Evolutionary conservation across 1,139 yeast species (phyloP).

Genomic region (Dujonia santamariae): DNA sequence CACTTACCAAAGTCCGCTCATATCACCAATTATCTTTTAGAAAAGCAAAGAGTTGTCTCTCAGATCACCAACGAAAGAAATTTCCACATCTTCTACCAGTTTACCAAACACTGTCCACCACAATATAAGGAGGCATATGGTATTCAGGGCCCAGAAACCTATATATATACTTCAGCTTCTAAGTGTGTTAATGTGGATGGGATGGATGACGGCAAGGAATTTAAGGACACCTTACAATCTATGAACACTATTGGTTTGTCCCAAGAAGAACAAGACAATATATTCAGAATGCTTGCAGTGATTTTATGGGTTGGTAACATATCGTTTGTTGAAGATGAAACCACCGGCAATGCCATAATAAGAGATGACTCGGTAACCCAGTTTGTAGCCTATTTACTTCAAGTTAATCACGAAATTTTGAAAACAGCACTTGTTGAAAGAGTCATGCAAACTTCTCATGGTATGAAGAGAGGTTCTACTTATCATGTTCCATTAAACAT

Average conservation of each 20-base stretch:
- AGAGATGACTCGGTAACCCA: conserved; percentile 86
- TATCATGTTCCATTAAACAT: conserved; percentile 92
- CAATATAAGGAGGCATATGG: conserved; percentile 81
- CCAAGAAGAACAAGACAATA: conserved; percentile 83
- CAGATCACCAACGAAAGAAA: conserved; percentile 92
- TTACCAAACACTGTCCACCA: conserved; percentile 87
- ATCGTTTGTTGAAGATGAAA: conserved; percentile 79
- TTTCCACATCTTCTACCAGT: conserved; percentile 95
- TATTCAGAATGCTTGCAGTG: conserved; percentile 80
- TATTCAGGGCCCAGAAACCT: conserved; percentile 90
- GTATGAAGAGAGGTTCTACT: conserved; percentile 85
- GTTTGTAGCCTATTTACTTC: conserved; percentile 87
- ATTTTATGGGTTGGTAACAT: conserved; percentile 94
- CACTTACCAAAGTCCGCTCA: conserved; percentile 94
- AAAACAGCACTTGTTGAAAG: conserved; percentile 73
- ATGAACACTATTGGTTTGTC: conserved; percentile 85
- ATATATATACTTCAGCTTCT: conserved; percentile 82
- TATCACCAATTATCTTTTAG: conserved; percentile 90
- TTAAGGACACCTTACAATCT: conserved; percentile 75
- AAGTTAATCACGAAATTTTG: conserved; percentile 69
- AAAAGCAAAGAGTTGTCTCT: conserved; percentile 92
- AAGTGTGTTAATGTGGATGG: conserved; percentile 85
- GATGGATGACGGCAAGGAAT: conserved; percentile 79
- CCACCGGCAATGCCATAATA: conserved; percentile 78
- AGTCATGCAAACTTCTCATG: conserved; percentile 86